Conservation (phyloP, 2,329 filamentous ascomycete genomes). For the Mycogone perniciosa region DNA sequence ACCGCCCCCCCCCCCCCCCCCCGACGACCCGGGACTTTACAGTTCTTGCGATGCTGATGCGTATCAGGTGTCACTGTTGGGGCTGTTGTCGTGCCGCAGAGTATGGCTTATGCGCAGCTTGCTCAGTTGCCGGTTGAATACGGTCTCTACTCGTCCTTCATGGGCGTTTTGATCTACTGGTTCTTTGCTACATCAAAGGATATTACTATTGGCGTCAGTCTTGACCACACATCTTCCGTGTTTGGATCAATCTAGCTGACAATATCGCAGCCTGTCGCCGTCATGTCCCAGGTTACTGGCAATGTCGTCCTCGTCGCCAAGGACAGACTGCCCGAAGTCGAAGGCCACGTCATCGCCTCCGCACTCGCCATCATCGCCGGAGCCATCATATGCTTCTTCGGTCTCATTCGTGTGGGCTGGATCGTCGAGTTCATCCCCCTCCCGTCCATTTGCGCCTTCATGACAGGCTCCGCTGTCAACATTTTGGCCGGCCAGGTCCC, state of each 20-base stretch:
- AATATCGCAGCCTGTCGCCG: slow-evolving; percentile 41
- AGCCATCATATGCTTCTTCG: slow-evolving; percentile 42
- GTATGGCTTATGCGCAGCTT: slow-evolving; percentile 47
- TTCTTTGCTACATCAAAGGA: slow-evolving; percentile 93
- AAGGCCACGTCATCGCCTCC: slow-evolving; percentile 39
- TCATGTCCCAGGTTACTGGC: slow-evolving; percentile 48
- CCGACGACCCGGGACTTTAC: background rate
- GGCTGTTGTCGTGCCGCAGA: slow-evolving; percentile 48
- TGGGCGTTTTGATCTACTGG: slow-evolving; percentile 94
- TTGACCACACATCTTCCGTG: background rate
- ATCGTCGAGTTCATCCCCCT: slow-evolving; percentile 49
- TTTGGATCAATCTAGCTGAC: slow-evolving; percentile 12
- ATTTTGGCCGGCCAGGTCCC: slow-evolving; percentile 45
- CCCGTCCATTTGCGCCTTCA: slow-evolving; percentile 47
- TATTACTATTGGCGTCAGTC: slow-evolving; percentile 75
- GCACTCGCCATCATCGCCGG: slow-evolving; percentile 43
- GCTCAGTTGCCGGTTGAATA: slow-evolving; percentile 43
- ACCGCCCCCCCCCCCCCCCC: too few relatives aligned
- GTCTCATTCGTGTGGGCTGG: slow-evolving; percentile 46
- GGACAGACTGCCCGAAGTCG: slow-evolving; percentile 32
- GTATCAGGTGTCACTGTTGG: slow-evolving; percentile 39
- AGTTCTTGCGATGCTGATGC: background rate
- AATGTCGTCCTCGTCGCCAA: slow-evolving; percentile 38
- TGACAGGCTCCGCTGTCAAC: slow-evolving; percentile 47
- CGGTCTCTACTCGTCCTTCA: slow-evolving; percentile 70